Conservation (phyloP, 192 early-diverging fungal genomes). For the Phlyctochytrium bullatum region DNA sequence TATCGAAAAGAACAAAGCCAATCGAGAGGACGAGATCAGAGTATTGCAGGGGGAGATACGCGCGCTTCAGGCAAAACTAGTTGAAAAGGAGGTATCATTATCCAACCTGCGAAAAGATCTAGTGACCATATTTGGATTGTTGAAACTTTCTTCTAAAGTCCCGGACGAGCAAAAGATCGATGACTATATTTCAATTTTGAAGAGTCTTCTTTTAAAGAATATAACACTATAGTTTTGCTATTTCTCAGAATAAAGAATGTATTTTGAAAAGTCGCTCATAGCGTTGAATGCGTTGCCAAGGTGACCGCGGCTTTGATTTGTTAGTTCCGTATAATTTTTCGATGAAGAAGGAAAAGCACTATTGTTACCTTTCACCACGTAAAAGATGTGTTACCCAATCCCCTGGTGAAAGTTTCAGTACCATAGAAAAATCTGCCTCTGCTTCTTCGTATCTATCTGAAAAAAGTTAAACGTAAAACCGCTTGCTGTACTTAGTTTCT, state of each 20-base stretch:
- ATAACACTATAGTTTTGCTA: neutral
- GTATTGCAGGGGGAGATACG: neutral
- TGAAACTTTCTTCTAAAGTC: neutral
- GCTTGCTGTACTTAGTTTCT: slow-evolving; percentile 16
- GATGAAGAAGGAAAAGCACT: too few species aligned
- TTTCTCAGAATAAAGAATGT: slow-evolving; percentile 20
- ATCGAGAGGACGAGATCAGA: neutral
- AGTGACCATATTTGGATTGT: neutral
- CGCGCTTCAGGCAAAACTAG: neutral
- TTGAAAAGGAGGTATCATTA: neutral
- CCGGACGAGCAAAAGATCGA: slow-evolving; percentile 7
- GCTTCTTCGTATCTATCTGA: slow-evolving; percentile 39
- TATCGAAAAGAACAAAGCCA: slow-evolving; percentile 3
- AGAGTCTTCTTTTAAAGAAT: neutral
- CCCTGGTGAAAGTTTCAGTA: slow-evolving; percentile 36
- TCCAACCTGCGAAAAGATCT: slow-evolving; percentile 1
- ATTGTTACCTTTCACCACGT: slow-evolving; percentile 41
- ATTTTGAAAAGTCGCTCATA: slow-evolving; percentile 46
- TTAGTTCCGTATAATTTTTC: neutral
- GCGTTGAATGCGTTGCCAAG: slow-evolving; percentile 31
- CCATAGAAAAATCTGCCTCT: slow-evolving; percentile 41
- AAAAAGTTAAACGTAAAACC: neutral
- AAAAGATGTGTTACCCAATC: slow-evolving; percentile 32
- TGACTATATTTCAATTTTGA: slow-evolving; percentile 12
- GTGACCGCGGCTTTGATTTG: slow-evolving; percentile 29